phyloP scores from a whole-genome alignment of 768 basidiomycete species.

The Mycena venus region DNA sequence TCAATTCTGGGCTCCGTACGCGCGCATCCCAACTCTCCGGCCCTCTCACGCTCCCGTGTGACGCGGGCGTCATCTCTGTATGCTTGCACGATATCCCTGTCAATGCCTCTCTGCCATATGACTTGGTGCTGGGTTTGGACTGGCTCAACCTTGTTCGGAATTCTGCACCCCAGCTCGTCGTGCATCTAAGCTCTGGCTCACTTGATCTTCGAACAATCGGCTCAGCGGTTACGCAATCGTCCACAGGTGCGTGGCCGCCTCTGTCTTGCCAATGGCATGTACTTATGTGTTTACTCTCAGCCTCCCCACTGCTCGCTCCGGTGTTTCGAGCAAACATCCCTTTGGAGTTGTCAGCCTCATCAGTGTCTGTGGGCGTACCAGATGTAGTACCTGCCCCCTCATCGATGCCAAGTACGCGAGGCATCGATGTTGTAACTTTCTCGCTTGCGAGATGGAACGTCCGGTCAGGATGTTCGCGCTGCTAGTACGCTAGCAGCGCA shows the following conservation, averaged over 20 bases:
- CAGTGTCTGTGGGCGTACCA: not conserved
- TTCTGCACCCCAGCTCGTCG: not conserved
- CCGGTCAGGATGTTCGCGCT: too few relatives aligned
- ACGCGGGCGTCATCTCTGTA: too few relatives aligned
- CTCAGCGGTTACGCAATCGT: not conserved
- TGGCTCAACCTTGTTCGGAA: too few relatives aligned
- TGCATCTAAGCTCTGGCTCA: slow-evolving; percentile 9
- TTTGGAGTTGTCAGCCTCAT: not conserved
- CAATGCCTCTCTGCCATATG: too few relatives aligned
- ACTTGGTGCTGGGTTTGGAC: too few relatives aligned
- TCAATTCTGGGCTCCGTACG: too few relatives aligned
- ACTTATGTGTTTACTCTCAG: not conserved
- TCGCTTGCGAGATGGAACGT: too few relatives aligned
- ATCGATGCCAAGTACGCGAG: too few relatives aligned
- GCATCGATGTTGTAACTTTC: too few relatives aligned
- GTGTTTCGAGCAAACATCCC: not conserved
- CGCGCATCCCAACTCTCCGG: not conserved
- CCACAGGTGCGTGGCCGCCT: not conserved
- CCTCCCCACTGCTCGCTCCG: not conserved
- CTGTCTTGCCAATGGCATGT: too few relatives aligned
- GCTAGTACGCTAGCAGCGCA: too few relatives aligned
- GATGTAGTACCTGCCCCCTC: slow-evolving; percentile 9
- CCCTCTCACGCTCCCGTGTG: not conserved
- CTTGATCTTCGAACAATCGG: not conserved
- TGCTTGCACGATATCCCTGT: too few relatives aligned